Base-by-base conservation (phyloP, 495 filamentous ascomycete species). In the Penicillium alfredii region DNA sequence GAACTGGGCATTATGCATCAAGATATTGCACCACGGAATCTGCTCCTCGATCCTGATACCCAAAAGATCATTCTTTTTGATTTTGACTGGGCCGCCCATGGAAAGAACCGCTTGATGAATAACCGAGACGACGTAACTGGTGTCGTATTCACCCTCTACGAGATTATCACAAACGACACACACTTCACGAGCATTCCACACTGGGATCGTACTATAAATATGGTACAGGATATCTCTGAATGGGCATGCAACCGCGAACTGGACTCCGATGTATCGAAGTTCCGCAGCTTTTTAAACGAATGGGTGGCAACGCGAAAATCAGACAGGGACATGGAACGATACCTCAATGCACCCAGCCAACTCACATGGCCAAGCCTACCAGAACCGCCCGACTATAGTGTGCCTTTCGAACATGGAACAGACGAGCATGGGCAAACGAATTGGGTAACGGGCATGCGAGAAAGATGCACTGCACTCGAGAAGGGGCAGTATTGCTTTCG, bases 111-210 rank as follows among this genome's bases (percentile, higher is more conserved):
- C 20, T 43, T 49, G 10, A 5, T 28, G 11, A 26, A 55, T 14
- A 47, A 40, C 33, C 47, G 56, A 31, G 48, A 70, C 42, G 66
- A 67, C 26, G 49, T 64, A 25, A 49, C 51, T 47, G 49, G 55
- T 18, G 55, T 67, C 29, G 42, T 60, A 19, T 58, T 65, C 38
- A 62, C 57, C 14, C n/a, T 59, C 6, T 60, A 69, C 51, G 54
- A 66, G 45, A 47, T 69, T 16, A 56, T 68, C 35, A 66, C 62
- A 1, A 51, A 60, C 38, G 58, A 69, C 29, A 42, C 20, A 9
- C 27, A 40, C 2, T 44, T 50, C 28, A 17, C 45, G 10, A 32
- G 19, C 23, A 48, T 53, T 26, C 53, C 46, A 4, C 30, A 43
- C 31, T 45, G 37, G 49, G 28, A 56, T 12, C 36, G 44, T 20